These are phyloP conservation scores for Sugiyamaella valdiviana DNA, from an alignment of 805 yeast genomes.

Conservation along the genomic window DNA sequence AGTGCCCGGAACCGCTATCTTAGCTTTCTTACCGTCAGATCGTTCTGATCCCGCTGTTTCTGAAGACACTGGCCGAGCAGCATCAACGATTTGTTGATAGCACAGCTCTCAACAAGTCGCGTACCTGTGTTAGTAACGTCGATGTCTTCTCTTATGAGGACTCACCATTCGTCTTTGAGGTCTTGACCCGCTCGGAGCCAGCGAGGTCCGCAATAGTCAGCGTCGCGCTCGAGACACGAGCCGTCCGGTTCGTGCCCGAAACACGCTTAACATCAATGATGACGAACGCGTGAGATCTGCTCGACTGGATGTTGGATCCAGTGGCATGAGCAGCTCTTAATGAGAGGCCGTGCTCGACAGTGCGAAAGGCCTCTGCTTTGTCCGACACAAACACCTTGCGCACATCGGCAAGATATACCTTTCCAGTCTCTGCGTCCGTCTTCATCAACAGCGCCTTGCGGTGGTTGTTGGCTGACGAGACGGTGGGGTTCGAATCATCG, in stretches of 20 bases:
- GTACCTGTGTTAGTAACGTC: too few relatives aligned
- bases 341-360: slow-evolving; percentile 37
- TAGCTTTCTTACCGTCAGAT: slow-evolving; percentile 20
- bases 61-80: slow-evolving; percentile 46
- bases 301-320: slow-evolving; percentile 38
- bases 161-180: slow-evolving; percentile 43
- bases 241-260: background rate
- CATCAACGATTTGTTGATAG: slow-evolving; percentile 44
- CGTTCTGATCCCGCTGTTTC: slow-evolving; percentile 31
- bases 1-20: background rate
- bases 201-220: slow-evolving; percentile 48
- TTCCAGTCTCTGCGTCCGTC: slow-evolving; percentile 41
- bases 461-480: background rate
- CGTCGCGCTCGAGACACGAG: slow-evolving; percentile 30
- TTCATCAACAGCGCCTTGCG: slow-evolving; percentile 22
- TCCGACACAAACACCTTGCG: slow-evolving; percentile 38
- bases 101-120: slow-evolving; percentile 43
- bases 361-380: slow-evolving; percentile 33
- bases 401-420: slow-evolving; percentile 40
- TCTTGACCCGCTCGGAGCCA: slow-evolving; percentile 46
- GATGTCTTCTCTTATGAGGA: too few relatives aligned
- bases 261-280: slow-evolving; percentile 37
- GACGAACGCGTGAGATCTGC: slow-evolving; percentile 49
- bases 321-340: slow-evolving; percentile 41
- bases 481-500: slow-evolving; percentile 14